A percentile compares a stretch with the other conserved stretches of the same genome.
Conservation (phyloP, 257 asterid species). For the Nicotiana benthamiana region DNA sequence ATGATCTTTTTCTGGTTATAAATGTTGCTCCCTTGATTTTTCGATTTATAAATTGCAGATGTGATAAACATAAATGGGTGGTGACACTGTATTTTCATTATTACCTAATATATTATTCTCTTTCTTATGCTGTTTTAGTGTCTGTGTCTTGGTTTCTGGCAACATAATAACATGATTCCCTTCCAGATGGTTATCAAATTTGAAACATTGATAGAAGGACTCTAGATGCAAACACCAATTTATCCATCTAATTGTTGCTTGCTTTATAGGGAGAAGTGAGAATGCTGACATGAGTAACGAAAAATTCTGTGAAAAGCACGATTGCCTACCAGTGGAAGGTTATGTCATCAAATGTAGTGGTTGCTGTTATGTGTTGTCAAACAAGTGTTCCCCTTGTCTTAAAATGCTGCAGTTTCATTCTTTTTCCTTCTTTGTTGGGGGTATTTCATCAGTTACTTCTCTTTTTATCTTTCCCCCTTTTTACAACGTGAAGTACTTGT, state of each 20-base stretch:
- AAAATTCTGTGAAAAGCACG: too few species aligned
- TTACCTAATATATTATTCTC: background rate
- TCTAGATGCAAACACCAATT: background rate
- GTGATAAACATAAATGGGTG: background rate
- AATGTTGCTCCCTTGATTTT: background rate
- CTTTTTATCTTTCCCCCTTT: background rate
- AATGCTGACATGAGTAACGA: too few species aligned
- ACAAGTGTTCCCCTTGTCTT: background rate
- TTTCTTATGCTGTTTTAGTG: background rate
- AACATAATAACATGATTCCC: background rate
- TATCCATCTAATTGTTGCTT: background rate
- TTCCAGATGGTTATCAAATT: background rate
- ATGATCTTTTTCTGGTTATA: background rate
- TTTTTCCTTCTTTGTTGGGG: background rate
- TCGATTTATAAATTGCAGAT: background rate
- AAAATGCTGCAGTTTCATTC: background rate
- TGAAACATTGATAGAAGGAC: background rate
- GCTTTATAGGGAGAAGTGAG: background rate
- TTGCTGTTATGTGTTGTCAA: background rate
- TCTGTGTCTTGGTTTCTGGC: background rate
- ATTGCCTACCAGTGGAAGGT: too few species aligned
- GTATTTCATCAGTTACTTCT: background rate
- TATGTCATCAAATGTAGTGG: too few species aligned
- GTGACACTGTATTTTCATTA: background rate
- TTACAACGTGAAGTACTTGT: background rate